These are phyloP conservation scores for Xylaria bambusicola DNA, from an alignment of 495 filamentous ascomycete species.

Conservation along the genomic window DNA sequence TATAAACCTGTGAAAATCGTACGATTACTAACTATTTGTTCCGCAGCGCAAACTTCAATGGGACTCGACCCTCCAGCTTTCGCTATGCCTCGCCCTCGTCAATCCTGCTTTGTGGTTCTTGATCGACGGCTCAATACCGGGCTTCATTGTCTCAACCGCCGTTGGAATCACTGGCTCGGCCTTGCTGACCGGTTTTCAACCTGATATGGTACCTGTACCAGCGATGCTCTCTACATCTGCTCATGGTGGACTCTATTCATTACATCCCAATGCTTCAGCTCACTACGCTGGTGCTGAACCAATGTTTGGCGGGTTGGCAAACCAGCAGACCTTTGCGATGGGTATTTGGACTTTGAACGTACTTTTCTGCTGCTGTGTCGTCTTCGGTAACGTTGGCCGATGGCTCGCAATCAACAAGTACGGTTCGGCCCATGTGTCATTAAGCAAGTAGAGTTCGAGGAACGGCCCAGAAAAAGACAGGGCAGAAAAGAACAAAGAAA, in stretches of 20 bases:
- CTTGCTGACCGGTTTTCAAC: slow-evolving; percentile 69
- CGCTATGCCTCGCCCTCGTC: slow-evolving; percentile 83
- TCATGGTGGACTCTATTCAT: slow-evolving; percentile 3
- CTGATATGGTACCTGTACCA: slow-evolving; percentile 73
- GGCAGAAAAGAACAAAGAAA: too few relatives aligned
- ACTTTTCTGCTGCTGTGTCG: slow-evolving; percentile 89
- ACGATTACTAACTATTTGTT: slow-evolving; percentile 19
- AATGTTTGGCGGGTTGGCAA: slow-evolving; percentile 54
- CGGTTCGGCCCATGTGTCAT: not conserved
- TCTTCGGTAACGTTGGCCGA: slow-evolving; percentile 94
- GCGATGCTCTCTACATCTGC: slow-evolving; percentile 21
- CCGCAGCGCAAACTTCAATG: slow-evolving; percentile 79
- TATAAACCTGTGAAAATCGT: not conserved
- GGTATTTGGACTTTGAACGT: slow-evolving; percentile 89
- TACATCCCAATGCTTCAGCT: slow-evolving; percentile 31
- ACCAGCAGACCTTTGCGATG: slow-evolving; percentile 74
- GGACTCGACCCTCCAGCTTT: slow-evolving; percentile 92
- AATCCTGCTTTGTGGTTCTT: slow-evolving; percentile 97
- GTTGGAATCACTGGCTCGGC: slow-evolving; percentile 75
- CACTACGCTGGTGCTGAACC: not conserved
- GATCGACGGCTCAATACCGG: slow-evolving; percentile 84
- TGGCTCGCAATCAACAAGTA: slow-evolving; percentile 61
- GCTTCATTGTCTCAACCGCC: slow-evolving; percentile 71
- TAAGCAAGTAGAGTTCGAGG: not conserved
- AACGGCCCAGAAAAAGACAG: too few relatives aligned